Conservation (phyloP, 2,329 filamentous ascomycete species). For the Epicoccum sorghinum region DNA sequence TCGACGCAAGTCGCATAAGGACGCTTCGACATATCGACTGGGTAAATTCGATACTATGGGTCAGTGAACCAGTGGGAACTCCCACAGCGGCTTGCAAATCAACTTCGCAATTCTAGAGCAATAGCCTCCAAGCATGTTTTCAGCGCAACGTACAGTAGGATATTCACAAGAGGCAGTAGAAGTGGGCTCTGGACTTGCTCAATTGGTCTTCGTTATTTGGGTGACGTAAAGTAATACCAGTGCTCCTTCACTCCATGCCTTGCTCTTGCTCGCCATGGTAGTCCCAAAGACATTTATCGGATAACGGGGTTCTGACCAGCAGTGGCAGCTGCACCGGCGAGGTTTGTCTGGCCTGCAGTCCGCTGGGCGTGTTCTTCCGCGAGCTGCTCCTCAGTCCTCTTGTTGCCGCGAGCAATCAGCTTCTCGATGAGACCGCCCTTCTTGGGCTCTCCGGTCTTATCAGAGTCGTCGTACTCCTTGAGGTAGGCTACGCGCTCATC, state of each 20-base stretch:
- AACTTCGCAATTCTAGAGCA: too few relatives aligned
- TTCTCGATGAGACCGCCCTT: constrained; percentile 42
- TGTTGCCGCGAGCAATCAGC: constrained; percentile 44
- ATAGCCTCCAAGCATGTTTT: too few relatives aligned
- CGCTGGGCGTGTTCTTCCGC: constrained; percentile 32
- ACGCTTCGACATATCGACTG: too few relatives aligned
- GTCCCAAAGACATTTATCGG: constrained; percentile 1
- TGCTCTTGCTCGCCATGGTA: constrained; percentile 12
- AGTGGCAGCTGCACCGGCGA: constrained; percentile 7
- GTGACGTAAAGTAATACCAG: neutral
- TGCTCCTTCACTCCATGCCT: constrained; percentile 1
- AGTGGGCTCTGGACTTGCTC: too few relatives aligned
- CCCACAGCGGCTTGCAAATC: too few relatives aligned
- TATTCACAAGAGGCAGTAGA: too few relatives aligned
- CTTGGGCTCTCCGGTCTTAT: constrained; percentile 38
- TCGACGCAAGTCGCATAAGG: too few relatives aligned
- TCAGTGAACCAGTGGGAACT: too few relatives aligned
- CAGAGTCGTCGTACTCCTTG: constrained; percentile 45
- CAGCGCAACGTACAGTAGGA: too few relatives aligned
- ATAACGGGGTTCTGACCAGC: constrained; percentile 19
- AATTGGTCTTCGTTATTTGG: constrained; percentile 10
- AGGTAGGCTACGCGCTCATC: constrained; percentile 44
- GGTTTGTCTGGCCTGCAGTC: constrained; percentile 20
- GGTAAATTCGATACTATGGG: too few relatives aligned
- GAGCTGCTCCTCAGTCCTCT: constrained; percentile 44